Evolutionary conservation across 2,329 filamentous ascomycete genomes (phyloP), one percentile per base, ranked within the genome.

Genomic region (Pseudocercospora eumusae): DNA sequence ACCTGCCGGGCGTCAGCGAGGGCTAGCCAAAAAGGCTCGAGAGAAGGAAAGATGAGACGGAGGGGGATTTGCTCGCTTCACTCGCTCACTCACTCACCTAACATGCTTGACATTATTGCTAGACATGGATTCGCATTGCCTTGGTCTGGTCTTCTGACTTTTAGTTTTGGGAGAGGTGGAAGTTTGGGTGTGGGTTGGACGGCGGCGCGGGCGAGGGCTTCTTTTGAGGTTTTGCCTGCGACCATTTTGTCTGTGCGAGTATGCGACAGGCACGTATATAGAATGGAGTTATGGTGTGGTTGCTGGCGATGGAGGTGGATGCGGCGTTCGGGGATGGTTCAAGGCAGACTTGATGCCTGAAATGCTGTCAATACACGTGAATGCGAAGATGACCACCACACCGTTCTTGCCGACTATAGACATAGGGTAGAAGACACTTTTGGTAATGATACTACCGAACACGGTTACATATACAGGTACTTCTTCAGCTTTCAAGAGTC

Each of bases 71-170:
- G 42, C 42, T 23, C 44, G 44, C 44, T 23, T 13, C 18, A 4
- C 18, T 47, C 44, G 44, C 18, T 21, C 44, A 7, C n/a, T 15
- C 40, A 50, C 52, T 33, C 31, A 89, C 87, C 86, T 70, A 89
- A 75, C 70, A 89, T 84, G 57, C 85, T 83, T 56, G 82, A 83
- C 88, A 91, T 90, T 49, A 87, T 79, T 15, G 83, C 82, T 55
- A 88, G 74, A 71, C 88, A 91, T 58, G 87, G 84, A 73, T 88
- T 89, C 65, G 78, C 76, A 70, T 86, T 82, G 66, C 83, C 78
- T 69, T 83, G 80, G 70, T 89, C 86, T 55, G 88, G 87, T 68
- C 83, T 81, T 67, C 85, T 83, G 55, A 91, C 82, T 70, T 85
- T 84, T 61, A 91, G 82, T 72, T 87, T 86, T 4, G 80, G 83